Evolutionary conservation across 2,329 filamentous ascomycete species (phyloP), one percentile per base, ranked within the genome.

Genomic region (Aaosphaeria arxii): DNA sequence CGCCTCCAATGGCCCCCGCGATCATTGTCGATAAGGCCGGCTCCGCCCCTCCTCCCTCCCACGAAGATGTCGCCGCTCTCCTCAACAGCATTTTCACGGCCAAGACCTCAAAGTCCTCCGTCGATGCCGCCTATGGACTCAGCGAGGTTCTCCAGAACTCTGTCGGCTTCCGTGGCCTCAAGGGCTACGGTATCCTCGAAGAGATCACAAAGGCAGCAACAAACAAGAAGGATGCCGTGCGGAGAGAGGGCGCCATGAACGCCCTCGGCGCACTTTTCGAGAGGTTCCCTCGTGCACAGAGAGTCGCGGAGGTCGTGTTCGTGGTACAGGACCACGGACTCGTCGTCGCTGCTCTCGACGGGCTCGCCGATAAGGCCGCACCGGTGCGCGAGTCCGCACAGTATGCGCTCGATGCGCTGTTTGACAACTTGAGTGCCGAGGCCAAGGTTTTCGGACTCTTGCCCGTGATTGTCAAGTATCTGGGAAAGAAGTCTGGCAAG

Each of bases 231-330:
- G 91, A 86, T 71, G 87, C 87, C 11, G 80, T 87, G 36, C 84
- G 83, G 60, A 83, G 92, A 61, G 94, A 99, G 75, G 90, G 91
- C 64, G 88, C 91, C 56, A 95, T 97, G 84, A 95, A 96, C 71
- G 86, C 95, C 39, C 81, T 97, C 28, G 94, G 95, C 48, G 92
- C 95, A 46, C 78, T 99, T 42, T 92, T 97, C 63, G 94, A 99
- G 77, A 85, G 88, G 38, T 88, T 97, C 65, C 89, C 91, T 41
- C 77, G 84, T 42, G 82, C 85, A 57, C 87, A 94, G 66, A 86
- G 84, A 45, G 74, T 90, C 55, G 89, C 84, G 70, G 91, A 97
- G 74, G 83, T 89, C 44, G 75, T 91, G 40, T 86, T 99, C 56
- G 75, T 96, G 13, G 71, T 91, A n/a, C 84, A 94, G 66, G 87